phyloP scores from a whole-genome alignment of 2,329 filamentous ascomycete genomes.

The Pseudocercospora eumusae region DNA sequence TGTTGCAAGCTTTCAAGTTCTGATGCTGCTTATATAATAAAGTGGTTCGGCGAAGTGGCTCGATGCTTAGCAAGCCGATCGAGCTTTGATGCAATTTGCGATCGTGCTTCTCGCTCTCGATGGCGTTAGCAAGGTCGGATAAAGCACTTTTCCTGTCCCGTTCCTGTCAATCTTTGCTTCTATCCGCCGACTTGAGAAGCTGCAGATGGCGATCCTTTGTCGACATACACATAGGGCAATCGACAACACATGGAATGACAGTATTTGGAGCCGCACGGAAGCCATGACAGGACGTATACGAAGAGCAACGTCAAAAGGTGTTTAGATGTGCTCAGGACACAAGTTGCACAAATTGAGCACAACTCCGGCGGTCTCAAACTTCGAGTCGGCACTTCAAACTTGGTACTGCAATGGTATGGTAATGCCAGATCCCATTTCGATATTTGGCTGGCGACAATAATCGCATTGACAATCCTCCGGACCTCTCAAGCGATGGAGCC shows the following conservation, averaged over 20 bases:
- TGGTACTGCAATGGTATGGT: not conserved
- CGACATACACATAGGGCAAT: not conserved
- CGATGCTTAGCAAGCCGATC: not conserved
- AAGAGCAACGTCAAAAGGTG: not conserved
- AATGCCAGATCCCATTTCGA: not conserved
- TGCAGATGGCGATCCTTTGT: too few relatives aligned
- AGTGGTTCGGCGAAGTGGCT: not conserved
- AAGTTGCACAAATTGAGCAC: not conserved
- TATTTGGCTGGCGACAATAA: not conserved
- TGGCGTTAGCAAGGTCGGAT: not conserved
- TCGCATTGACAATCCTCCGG: not conserved
- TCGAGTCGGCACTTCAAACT: not conserved
- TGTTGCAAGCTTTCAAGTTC: not conserved
- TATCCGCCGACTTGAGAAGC: too few relatives aligned
- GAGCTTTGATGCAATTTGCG: not conserved
- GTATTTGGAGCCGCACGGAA: not conserved
- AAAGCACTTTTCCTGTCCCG: not conserved
- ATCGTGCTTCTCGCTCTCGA: not conserved
- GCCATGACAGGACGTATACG: not conserved
- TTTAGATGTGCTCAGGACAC: not conserved
- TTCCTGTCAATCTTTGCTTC: too few relatives aligned
- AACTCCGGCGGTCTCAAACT: not conserved
- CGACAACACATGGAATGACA: not conserved
- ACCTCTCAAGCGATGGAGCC: not conserved
- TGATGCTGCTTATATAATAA: conserved; percentile 5